Evolutionary conservation across 345 rosid species (phyloP).

Genomic region (Salix caprea): DNA sequence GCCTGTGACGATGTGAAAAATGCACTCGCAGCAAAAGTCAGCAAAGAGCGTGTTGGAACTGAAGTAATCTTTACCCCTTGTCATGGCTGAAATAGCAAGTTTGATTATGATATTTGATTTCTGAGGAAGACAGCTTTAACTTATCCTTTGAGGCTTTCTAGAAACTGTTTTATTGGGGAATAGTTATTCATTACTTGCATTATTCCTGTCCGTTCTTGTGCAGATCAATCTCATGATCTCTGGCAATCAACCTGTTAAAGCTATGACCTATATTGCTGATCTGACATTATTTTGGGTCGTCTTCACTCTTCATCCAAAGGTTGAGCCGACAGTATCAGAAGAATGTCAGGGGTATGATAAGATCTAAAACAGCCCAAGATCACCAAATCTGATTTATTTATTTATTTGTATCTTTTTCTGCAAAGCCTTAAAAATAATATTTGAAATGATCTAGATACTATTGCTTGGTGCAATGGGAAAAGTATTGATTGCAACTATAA

Average conservation of each 20-base stretch:
- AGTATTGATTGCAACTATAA: not conserved
- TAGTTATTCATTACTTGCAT: conserved; percentile 14
- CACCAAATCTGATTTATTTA: not conserved
- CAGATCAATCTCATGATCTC: conserved; percentile 89
- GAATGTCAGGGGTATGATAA: conserved; percentile 51
- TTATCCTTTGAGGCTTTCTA: not conserved
- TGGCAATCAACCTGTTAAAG: conserved; percentile 77
- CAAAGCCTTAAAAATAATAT: not conserved
- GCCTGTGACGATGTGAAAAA: conserved; percentile 66
- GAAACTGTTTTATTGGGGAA: not conserved
- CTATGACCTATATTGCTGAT: conserved; percentile 48
- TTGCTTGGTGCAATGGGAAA: not conserved
- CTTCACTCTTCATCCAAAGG: conserved; percentile 52
- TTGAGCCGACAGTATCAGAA: conserved; percentile 52
- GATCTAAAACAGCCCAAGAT: not conserved
- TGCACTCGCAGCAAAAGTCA: conserved; percentile 81
- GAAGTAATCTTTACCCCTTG: conserved; percentile 51
- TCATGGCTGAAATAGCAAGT: not conserved
- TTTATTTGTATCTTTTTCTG: not conserved
- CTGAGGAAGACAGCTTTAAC: not conserved
- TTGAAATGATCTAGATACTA: not conserved
- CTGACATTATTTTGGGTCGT: conserved; percentile 65
- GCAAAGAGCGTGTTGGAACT: conserved; percentile 87
- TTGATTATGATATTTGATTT: conserved; percentile 15
- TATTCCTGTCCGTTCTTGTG: conserved; percentile 13